Percentiles rank a stretch among this genome's conserved stretches.
Evolutionary conservation across 2,329 filamentous ascomycete genomes (phyloP).

Genomic region (Thielaviopsis euricoi): DNA sequence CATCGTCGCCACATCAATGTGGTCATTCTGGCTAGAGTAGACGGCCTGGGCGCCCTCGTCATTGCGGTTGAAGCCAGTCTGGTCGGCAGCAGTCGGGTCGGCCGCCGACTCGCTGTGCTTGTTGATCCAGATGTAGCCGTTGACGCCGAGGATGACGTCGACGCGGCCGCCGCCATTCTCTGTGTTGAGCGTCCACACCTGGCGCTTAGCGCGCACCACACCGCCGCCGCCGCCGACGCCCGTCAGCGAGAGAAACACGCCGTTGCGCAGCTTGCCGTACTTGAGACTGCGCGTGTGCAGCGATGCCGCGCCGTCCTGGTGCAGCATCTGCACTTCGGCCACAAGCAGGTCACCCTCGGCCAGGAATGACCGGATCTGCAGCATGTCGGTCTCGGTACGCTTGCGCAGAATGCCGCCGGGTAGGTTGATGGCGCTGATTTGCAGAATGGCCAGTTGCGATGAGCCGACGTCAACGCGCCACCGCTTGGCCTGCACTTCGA

Average conservation of each 20-base stretch:
- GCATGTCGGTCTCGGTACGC: slow-evolving; percentile 85
- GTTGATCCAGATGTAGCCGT: slow-evolving; percentile 92
- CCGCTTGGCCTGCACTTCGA: slow-evolving; percentile 80
- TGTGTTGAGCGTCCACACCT: slow-evolving; percentile 67
- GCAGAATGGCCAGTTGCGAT: slow-evolving; percentile 68
- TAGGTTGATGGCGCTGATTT: slow-evolving; percentile 81
- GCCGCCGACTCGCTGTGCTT: slow-evolving; percentile 56
- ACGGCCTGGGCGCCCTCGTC: slow-evolving; percentile 76
- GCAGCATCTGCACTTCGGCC: slow-evolving; percentile 83
- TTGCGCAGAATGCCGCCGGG: slow-evolving; percentile 84
- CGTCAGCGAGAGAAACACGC: slow-evolving; percentile 67
- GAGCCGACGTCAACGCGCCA: slow-evolving; percentile 94
- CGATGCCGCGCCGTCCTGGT: slow-evolving; percentile 68
- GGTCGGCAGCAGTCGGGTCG: slow-evolving; percentile 27
- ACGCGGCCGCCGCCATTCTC: slow-evolving; percentile 45
- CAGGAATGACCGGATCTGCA: slow-evolving; percentile 96
- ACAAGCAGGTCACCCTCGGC: slow-evolving; percentile 86
- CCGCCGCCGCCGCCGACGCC: slow-evolving; percentile 76
- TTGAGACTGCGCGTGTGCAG: slow-evolving; percentile 82
- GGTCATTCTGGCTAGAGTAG: slow-evolving; percentile 91
- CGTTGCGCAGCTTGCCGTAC: slow-evolving; percentile 92
- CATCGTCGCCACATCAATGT: slow-evolving; percentile 59
- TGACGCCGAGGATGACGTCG: slow-evolving; percentile 82
- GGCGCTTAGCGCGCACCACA: slow-evolving; percentile 67
- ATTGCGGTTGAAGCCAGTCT: slow-evolving; percentile 65